phyloP scores from a whole-genome alignment of 352 stramenopile genomes.

The Phytopythium montanum region DNA sequence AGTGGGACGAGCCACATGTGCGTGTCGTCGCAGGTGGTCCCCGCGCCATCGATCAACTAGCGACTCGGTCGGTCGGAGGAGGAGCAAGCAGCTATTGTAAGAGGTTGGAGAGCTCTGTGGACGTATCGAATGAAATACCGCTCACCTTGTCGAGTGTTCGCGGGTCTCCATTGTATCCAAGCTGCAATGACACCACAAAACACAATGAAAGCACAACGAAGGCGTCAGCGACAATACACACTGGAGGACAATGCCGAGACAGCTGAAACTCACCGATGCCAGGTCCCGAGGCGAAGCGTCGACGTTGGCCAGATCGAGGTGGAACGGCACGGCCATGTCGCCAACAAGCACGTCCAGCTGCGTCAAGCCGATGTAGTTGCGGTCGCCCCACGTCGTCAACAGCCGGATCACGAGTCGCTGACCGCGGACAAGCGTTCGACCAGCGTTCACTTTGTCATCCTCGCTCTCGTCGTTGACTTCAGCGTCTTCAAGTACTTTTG shows the following conservation, averaged over 20 bases:
- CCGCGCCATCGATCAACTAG: conserved; percentile 79
- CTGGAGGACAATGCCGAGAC: neutral
- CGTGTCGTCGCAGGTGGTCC: conserved; percentile 81
- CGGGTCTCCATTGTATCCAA: conserved; percentile 73
- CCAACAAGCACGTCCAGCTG: conserved; percentile 68
- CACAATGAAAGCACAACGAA: neutral
- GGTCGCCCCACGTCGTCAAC: conserved; percentile 71
- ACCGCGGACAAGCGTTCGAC: conserved; percentile 32
- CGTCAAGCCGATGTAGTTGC: conserved; percentile 83
- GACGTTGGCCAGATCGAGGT: conserved; percentile 41
- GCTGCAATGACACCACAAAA: conserved; percentile 18
- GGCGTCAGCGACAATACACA: neutral
- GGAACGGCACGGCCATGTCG: conserved; percentile 27
- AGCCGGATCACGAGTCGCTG: conserved; percentile 52
- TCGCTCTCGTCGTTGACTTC: conserved; percentile 10
- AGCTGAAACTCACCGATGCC: conserved; percentile 35
- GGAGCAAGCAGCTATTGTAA: neutral
- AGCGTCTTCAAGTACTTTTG: conserved; percentile 24
- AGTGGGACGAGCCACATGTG: conserved; percentile 90
- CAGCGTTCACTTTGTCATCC: conserved; percentile 9
- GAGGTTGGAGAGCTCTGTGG: neutral
- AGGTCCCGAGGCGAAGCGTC: conserved; percentile 68
- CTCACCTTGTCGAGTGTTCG: conserved; percentile 85
- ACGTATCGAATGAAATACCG: neutral
- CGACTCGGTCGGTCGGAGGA: neutral